Base-by-base conservation (phyloP, 2,329 filamentous ascomycete genomes). In the Epichloe sp. region DNA sequence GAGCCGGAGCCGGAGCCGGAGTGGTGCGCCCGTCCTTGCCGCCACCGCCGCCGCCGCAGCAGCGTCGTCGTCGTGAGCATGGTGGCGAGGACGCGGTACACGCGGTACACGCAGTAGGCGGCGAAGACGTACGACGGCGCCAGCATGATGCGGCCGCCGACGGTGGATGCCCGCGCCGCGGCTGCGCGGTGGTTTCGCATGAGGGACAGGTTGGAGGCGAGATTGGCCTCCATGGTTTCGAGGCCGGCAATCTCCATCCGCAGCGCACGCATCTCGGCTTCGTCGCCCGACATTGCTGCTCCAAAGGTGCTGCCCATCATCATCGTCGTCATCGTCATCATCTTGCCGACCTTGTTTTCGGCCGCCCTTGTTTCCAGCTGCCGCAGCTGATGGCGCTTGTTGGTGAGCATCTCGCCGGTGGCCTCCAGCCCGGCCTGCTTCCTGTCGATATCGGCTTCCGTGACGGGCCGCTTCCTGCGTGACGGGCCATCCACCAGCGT, bases 71-170 rank as follows among this genome's bases (percentile, higher is more conserved):
- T 83, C 1, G 85, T 83, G 5, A 90, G 61, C 0, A 75, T 74
- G 0, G 86, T 93, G 1, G 87, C 85, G 17, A 79, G 64, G 56
- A 19, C 17, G 17, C 17, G 17, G 17, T 19, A 19, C 17, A 95
- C 85, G 50, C 88, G 85, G 68, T 93, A 94, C 36, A 91, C 70
- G 70, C 88, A 95, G 73, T 95, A 95, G 47, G 85, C 56, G 50
- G 86, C 83, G 65, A 95, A 95, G 21, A 74, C 67, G 56, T 86
- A 85, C 43, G 82, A 78, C 1, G 70, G 82, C 14, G 78, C 63
- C 26, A 83, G 72, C 38, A 87, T 65, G 1, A 88, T 54, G 44
- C 79, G 79, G 5, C 88, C 88, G 14, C 82, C 54, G 0, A 76
- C 64, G 0, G 87, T 91, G 35, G 80, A 78, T 1, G 85, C 80